Conservation (phyloP, 805 yeast genomes). For the Metschnikowia baotianmanensis region DNA sequence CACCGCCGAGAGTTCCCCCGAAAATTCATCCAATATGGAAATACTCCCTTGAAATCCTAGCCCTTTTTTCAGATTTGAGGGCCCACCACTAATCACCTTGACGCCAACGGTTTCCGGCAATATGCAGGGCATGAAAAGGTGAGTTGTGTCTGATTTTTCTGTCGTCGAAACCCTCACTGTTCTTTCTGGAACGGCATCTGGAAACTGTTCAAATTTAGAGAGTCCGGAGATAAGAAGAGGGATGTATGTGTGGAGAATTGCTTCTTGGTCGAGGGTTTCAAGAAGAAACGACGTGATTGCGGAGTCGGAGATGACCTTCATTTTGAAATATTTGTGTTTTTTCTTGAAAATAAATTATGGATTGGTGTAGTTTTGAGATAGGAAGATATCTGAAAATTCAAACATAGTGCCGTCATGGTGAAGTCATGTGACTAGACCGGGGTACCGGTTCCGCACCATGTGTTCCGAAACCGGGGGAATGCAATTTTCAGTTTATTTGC, state of each 20-base stretch:
- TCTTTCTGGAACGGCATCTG: conserved; percentile 51
- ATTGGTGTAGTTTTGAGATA: too few relatives aligned
- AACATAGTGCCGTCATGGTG: too few relatives aligned
- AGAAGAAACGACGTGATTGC: conserved; percentile 28
- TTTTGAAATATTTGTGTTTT: conserved; percentile 8
- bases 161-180: conserved; percentile 42
- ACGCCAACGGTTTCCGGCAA: conserved; percentile 53
- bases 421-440: too few relatives aligned
- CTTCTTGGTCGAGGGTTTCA: conserved; percentile 21
- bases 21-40: conserved; percentile 45
- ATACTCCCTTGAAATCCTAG: conserved; percentile 61
- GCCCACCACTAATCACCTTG: conserved; percentile 58
- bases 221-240: conserved; percentile 37
- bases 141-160: conserved; percentile 36
- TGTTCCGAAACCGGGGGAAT: too few relatives aligned
- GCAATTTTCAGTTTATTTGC: too few relatives aligned
- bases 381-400: too few relatives aligned
- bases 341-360: too few relatives aligned
- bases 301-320: conserved; percentile 34
- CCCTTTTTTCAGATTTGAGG: conserved; percentile 26
- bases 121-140: conserved; percentile 66
- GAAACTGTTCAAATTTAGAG: conserved; percentile 40
- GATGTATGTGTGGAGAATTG: conserved; percentile 34
- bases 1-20: conserved; percentile 52
- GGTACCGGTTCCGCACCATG: too few relatives aligned